phyloP scores from a whole-genome alignment of 257 asterid species.

The Ophiorrhiza pumila region DNA sequence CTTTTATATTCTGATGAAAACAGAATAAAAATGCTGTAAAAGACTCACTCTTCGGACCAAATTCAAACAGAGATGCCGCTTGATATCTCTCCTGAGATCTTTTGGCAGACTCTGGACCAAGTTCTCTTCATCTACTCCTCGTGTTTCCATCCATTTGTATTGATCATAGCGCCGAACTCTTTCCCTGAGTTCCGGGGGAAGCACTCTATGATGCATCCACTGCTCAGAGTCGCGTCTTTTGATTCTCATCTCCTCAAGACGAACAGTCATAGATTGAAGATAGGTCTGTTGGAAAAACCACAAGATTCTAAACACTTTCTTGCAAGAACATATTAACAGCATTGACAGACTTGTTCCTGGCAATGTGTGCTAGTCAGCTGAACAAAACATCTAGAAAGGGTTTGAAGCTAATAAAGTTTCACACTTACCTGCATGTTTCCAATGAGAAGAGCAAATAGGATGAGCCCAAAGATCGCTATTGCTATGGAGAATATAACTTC shows the following conservation, averaged over 20 bases:
- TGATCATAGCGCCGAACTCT: conserved; percentile 90
- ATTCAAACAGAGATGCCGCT: conserved; percentile 85
- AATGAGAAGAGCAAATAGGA: conserved; percentile 89
- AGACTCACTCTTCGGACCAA: conserved; percentile 77
- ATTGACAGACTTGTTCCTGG: not conserved
- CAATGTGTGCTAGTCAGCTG: not conserved
- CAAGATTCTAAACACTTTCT: conserved; percentile 11
- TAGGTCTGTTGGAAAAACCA: conserved; percentile 58
- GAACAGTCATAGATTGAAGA: conserved; percentile 86
- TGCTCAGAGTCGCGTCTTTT: conserved; percentile 92
- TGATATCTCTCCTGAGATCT: conserved; percentile 87
- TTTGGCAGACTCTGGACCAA: conserved; percentile 83
- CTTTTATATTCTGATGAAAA: not conserved
- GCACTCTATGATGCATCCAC: conserved; percentile 98
- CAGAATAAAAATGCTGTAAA: not conserved
- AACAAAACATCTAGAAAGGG: not conserved
- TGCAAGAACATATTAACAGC: too few species aligned
- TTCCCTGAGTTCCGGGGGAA: conserved; percentile 80
- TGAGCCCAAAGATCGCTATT: conserved; percentile 74
- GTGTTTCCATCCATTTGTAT: conserved; percentile 87
- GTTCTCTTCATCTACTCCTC: conserved; percentile 93
- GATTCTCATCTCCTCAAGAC: conserved; percentile 93
- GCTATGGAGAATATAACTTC: conserved; percentile 84
- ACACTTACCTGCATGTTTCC: conserved; percentile 95
- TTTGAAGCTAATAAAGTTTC: not conserved